phyloP scores from a whole-genome alignment of 495 filamentous ascomycete genomes.

The Aspergillus egyptiacus region DNA sequence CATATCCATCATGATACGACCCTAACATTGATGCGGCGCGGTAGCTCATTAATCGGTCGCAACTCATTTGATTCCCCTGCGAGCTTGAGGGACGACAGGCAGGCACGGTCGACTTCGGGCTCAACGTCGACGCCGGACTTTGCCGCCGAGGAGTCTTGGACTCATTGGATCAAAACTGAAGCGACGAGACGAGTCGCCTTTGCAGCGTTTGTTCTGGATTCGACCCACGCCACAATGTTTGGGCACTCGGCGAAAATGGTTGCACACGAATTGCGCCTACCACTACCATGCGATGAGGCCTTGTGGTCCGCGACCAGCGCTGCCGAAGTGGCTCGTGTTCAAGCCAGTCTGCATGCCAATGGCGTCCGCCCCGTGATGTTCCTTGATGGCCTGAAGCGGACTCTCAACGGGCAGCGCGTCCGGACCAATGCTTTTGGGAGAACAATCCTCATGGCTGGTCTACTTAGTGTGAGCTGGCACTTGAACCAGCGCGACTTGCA shows the following conservation, averaged over 20 bases:
- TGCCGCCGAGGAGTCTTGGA: constrained; percentile 87
- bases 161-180: constrained; percentile 93
- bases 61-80: constrained; percentile 84
- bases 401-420: constrained; percentile 79
- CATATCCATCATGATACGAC: constrained; percentile 98
- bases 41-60: constrained; percentile 85
- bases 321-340: constrained; percentile 80
- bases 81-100: constrained; percentile 62
- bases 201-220: constrained; percentile 92
- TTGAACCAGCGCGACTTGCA: constrained; percentile 97
- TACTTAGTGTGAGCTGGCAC: constrained; percentile 94
- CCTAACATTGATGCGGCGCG: constrained; percentile 89
- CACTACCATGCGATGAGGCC: constrained; percentile 88
- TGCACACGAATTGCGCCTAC: constrained; percentile 88
- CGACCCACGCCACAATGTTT: constrained; percentile 96
- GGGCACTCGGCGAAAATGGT: constrained; percentile 97
- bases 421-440: constrained; percentile 91
- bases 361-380: constrained; percentile 85
- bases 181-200: constrained; percentile 86
- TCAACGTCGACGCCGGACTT: constrained; percentile 55
- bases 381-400: constrained; percentile 85
- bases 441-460: constrained; percentile 90
- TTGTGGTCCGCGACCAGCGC: constrained; percentile 90
- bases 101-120: constrained; percentile 43
- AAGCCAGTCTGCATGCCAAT: constrained; percentile 72